Evolutionary conservation across 768 basidiomycete genomes (phyloP), one percentile per base, ranked within the genome.

Genomic region (Gymnopilus junonius): DNA sequence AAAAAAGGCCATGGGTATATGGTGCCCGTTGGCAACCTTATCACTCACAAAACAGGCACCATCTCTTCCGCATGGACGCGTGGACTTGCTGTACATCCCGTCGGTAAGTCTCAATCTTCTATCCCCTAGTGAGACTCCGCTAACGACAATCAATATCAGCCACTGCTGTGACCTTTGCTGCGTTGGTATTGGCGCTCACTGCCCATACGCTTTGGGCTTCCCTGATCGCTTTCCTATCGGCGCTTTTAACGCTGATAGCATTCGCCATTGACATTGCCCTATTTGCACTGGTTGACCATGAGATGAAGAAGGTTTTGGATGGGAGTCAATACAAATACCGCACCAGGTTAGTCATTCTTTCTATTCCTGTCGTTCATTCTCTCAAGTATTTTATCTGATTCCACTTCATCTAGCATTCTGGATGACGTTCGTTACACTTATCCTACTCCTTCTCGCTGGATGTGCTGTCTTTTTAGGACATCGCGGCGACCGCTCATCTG

Each of bases 201-300:
- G 79, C 82, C 14, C 77, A 90, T 32, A 82, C 85, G 17, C 82
- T 93, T 37, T 63, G 89, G 54, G 88, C 91, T 2, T 80, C 89
- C 29, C 69, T 91, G 27, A 73, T 84, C 17, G 80, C 92, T 8
- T 90, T 91, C 82, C 78, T 92, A 57, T 90, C 90, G 8, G 87
- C 89, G 0, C 62, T 82, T 21, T 71, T 94, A 48, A 85, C 90
- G 1, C 75, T 92, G 59, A 84, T 92, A 65, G 87, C 90, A 1
- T 91, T 94, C 70, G 83, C 85, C 42, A 85, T 91, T 71, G 91
- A 94, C 72, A 88, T 93, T 61, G 89, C 90, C 14, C 83, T 94
- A 27, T 90, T 78, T 69, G 87, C 80, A 5, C 86, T 80, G 61
- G 81, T 89, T 46, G 85, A 84, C 69, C 80, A 87, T 51, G 78